Evolutionary conservation across 2,329 filamentous ascomycete species (phyloP).

Genomic region (Eurotiales sp.): DNA sequence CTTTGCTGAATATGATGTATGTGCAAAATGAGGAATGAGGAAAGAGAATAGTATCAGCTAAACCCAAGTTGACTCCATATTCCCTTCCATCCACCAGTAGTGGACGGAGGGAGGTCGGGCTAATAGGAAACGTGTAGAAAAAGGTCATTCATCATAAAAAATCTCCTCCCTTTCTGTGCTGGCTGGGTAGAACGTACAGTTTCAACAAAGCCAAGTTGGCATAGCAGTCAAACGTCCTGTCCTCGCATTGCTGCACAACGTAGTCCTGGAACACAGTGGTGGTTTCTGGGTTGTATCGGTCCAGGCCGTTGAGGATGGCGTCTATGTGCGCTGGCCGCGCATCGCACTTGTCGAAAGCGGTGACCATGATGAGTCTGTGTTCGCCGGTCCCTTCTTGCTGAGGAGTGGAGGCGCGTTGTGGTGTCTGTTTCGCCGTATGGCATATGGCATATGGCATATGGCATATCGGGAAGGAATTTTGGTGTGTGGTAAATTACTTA

Average conservation of each 20-base stretch:
- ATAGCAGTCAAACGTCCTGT: conserved; percentile 91
- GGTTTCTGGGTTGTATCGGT: conserved; percentile 98
- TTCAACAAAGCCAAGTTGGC: conserved; percentile 94
- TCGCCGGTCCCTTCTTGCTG: neutral
- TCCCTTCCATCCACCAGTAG: conserved; percentile 43
- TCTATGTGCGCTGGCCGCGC: conserved; percentile 91
- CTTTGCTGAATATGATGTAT: no score
- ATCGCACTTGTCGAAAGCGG: conserved; percentile 77
- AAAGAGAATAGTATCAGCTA: conserved; percentile 59
- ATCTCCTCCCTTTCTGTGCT: no score
- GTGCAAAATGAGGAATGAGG: neutral
- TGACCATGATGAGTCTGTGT: conserved; percentile 22
- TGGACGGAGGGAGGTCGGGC: conserved; percentile 58
- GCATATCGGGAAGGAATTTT: conserved; percentile 12
- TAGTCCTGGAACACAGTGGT: conserved; percentile 92
- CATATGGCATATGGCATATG: no score
- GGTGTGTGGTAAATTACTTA: conserved; percentile 12
- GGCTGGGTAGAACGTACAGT: no score
- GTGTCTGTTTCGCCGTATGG: neutral
- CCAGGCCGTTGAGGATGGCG: conserved; percentile 90
- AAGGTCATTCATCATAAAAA: conserved; percentile 65
- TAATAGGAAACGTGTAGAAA: conserved; percentile 96
- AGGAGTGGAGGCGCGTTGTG: neutral
- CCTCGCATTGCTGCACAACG: conserved; percentile 89
- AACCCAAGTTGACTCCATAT: conserved; percentile 72